Evolutionary conservation across 192 early-diverging fungal species (phyloP), one percentile per base, ranked within the genome.

Genomic region (Gaertneriomyces semiglobifer): DNA sequence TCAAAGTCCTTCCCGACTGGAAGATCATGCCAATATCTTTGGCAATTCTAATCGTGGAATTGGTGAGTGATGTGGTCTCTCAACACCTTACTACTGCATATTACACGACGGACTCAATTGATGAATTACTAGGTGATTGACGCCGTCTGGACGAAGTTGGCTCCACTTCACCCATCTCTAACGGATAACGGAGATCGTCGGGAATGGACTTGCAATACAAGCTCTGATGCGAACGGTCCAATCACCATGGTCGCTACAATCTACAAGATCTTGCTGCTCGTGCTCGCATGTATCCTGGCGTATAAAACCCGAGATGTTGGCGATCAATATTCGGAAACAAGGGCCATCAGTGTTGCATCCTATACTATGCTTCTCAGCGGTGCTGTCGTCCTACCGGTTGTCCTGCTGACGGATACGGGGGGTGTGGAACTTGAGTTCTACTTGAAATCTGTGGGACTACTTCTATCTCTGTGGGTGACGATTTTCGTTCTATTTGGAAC

Each of bases 301-400:
- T 66, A 46, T 52, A 25, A 46, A 14, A 66, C 53, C 43, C 64
- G 64, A 44, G 46, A 58, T 16, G 64, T 58, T 10, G 55, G 58
- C 33, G 25, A 52, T n/a, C 55, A 43, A 25, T 66, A 66, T 25
- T 16, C 42, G 3, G 64, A 66, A 55, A 66, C 54, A 19, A 66
- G 58, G 25, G 53, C 53, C 12, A 66, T 66, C 46, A 46, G 38
- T 7, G 3, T 66, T 0, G 41, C 53, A 1, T 58, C 53, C 4
- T 66, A 66, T 66, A 9, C 64, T 39, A 55, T 66, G 55, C 53
- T 66, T 18, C 7, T 66, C 5, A 57, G 42, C 39, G 64, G 39
- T 16, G 54, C 19, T 6, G 33, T 66, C 50, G 40, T 66, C 25
- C 4, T 66, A 4, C 64, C 64, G 5, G 11, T 66, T 9, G 64